Base-by-base conservation (phyloP, 371 early-diverging fungal species). In the Dinochytrium kinnereticum region DNA sequence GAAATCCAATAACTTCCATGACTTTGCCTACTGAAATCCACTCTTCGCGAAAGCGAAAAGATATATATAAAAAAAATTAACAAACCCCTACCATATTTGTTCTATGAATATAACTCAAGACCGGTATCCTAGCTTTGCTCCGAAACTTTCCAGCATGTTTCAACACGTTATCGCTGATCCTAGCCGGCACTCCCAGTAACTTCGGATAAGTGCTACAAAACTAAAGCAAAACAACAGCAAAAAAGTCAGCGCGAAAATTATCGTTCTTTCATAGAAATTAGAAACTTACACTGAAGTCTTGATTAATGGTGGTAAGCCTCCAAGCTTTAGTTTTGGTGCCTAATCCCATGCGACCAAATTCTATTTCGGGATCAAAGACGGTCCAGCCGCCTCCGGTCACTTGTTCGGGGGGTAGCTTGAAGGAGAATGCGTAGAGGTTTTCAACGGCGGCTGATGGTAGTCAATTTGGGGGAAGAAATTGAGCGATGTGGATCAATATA, bases 161-260 rank as follows among this genome's bases (percentile, higher is more conserved):
- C 67, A 98, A 78, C 10, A 92, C 92, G 40, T 90, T 91, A 80
- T 98, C 98, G 76, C 94, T 95, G 67, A 98, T 95, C 72, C 88
- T 91, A 3, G 85, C 68, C 1, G 98, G 98, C 3, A 97, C 96
- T 0, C 89, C 94, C 38, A 98, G 80, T 0, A 88, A 74, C 0
- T 87, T 77, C 19, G 98, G 98, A 77, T 98, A 98, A 1, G 98
- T 97, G 1, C 93, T 87, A 68, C 93, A 95, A 76, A 96, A 89
- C 91, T 69, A 21, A 69, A 19, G n/a, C n/a, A n/a, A n/a, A n/a
- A n/a, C n/a, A n/a, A n/a, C n/a, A n/a, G n/a, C 15, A 19, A 36
- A 37, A 68, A 33, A 70, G 7, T 2, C n/a, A n/a, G n/a, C n/a
- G n/a, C n/a, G n/a, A n/a, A n/a, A n/a, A n/a, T n/a, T n/a, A n/a